These are phyloP conservation scores for Phytopythium kandeliae DNA, from an alignment of 352 stramenopile genomes.

Conservation along the genomic window DNA sequence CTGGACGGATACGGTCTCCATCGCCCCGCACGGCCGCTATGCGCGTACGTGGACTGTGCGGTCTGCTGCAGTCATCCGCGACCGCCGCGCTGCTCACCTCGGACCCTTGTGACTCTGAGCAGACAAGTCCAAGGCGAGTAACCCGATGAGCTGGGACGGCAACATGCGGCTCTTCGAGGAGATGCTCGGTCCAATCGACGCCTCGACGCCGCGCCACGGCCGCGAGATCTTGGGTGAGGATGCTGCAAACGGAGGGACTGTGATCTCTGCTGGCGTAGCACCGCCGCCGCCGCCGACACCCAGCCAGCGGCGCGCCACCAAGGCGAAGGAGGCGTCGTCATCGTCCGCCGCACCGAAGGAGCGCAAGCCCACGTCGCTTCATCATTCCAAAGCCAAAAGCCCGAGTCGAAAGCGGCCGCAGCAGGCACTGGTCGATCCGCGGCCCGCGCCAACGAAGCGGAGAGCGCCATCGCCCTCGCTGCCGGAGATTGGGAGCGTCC, in stretches of 20 bases:
- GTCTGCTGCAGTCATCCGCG: too few relatives aligned
- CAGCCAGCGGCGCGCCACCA: background rate
- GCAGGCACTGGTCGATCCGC: background rate
- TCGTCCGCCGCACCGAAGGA: background rate
- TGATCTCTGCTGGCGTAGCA: background rate
- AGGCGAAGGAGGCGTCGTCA: background rate
- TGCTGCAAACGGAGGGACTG: background rate
- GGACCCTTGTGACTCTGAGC: too few relatives aligned
- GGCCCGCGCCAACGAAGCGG: background rate
- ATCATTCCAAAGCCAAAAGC: background rate
- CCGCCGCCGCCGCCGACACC: background rate
- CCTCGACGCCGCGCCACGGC: slow-evolving; percentile 7
- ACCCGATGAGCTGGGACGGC: slow-evolving; percentile 43
- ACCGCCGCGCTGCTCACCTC: too few relatives aligned
- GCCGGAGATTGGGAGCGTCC: background rate
- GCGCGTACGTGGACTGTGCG: slow-evolving; percentile 26
- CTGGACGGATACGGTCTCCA: slow-evolving; percentile 68
- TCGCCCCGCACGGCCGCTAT: slow-evolving; percentile 48
- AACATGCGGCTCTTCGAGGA: slow-evolving; percentile 50
- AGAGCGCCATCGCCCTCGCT: background rate
- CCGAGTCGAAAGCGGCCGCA: background rate
- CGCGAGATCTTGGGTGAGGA: background rate
- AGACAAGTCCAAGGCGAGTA: slow-evolving; percentile 18
- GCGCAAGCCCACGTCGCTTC: background rate
- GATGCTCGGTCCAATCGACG: slow-evolving; percentile 26